These are phyloP conservation scores for Colletotrichum camelliae DNA, from an alignment of 2,329 filamentous ascomycete genomes.

Conservation along the genomic window DNA sequence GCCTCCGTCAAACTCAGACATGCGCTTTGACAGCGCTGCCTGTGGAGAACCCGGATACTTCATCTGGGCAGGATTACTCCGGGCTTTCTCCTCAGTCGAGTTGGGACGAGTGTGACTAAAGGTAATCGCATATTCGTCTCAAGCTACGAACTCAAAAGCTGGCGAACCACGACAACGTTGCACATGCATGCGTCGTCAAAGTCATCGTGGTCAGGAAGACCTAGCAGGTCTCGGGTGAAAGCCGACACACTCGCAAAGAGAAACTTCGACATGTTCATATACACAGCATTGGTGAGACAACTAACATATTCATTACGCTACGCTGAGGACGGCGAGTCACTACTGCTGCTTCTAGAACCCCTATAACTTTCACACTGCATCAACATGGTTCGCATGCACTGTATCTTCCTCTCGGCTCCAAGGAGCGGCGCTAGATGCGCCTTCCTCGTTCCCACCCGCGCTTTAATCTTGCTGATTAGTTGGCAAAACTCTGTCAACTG, in stretches of 20 bases:
- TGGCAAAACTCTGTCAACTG: neutral
- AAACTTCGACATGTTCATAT: neutral
- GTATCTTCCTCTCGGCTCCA: neutral
- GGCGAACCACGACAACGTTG: neutral
- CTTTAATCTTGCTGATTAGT: neutral
- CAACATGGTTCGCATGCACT: neutral
- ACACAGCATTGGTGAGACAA: neutral
- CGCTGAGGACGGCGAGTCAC: neutral
- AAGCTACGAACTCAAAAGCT: neutral
- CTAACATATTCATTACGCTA: neutral
- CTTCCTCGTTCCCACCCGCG: neutral
- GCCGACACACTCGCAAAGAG: neutral
- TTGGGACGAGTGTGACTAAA: neutral
- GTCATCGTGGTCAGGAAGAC: accelerated
- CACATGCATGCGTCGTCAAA: neutral
- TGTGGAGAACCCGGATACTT: neutral
- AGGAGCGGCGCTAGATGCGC: neutral
- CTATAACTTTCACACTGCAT: neutral
- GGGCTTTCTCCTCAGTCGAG: neutral
- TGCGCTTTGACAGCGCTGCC: neutral
- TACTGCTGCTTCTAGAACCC: neutral
- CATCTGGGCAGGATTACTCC: neutral
- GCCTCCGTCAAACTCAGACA: neutral
- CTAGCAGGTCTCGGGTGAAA: neutral
- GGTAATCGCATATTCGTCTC: neutral